Percentiles rank a stretch among this genome's conserved stretches.
These are phyloP conservation scores for Oryza australiensis DNA, from an alignment of 176 grass and related monocot species.

Conservation along the genomic window DNA sequence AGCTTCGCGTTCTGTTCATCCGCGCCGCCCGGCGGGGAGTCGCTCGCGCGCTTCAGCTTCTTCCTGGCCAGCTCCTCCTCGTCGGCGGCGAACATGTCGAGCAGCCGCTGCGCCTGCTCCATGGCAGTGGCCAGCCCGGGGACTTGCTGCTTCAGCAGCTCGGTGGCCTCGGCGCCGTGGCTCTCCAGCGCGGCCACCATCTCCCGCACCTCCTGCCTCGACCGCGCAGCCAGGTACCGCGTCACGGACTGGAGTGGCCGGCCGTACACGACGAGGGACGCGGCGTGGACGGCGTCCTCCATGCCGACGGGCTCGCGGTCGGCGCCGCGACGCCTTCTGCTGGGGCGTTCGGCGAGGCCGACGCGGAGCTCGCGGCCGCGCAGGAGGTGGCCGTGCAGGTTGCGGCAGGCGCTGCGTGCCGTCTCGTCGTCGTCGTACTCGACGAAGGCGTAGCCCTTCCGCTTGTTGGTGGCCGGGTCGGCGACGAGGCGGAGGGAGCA, in stretches of 20 bases:
- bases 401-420: not conserved
- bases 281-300: slow-evolving; percentile 45
- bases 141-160: not conserved
- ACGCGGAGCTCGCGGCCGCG: not conserved
- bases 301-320: slow-evolving; percentile 26
- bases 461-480: not conserved
- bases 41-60: slow-evolving; percentile 7
- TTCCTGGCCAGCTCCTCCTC: slow-evolving; percentile 8
- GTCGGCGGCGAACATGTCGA: slow-evolving; percentile 33
- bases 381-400: not conserved
- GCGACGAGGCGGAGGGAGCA: not conserved
- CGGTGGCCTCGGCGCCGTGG: not conserved
- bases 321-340: not conserved
- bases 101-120: slow-evolving; percentile 36
- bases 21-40: not conserved
- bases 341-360: not conserved
- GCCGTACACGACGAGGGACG: slow-evolving; percentile 30
- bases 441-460: not conserved
- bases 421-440: not conserved
- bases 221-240: slow-evolving; percentile 11
- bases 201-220: slow-evolving; percentile 23
- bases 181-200: not conserved
- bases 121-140: slow-evolving; percentile 8
- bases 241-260: not conserved
- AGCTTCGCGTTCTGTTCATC: not conserved